Conservation (phyloP, 176 grass and related monocot species). For the Dactylis glomerata region DNA sequence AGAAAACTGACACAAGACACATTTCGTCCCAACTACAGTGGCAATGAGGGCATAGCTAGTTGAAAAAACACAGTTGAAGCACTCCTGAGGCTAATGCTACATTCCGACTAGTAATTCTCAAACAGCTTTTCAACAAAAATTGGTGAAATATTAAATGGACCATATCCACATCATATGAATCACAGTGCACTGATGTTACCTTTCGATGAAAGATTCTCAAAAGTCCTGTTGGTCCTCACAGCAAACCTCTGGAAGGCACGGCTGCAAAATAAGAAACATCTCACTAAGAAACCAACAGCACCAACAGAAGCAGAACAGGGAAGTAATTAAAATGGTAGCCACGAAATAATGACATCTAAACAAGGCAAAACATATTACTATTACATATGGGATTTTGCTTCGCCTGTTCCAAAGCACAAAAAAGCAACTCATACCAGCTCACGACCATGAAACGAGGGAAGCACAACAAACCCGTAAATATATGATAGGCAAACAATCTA, state of each 20-base stretch:
- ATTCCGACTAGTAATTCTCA: background rate
- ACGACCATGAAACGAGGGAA: conserved; percentile 3
- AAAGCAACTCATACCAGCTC: conserved; percentile 3
- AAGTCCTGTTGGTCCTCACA: conserved; percentile 60
- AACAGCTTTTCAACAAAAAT: background rate
- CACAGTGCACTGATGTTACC: background rate
- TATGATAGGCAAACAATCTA: background rate
- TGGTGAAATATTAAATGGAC: background rate
- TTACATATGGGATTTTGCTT: conserved; percentile 23
- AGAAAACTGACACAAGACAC: background rate
- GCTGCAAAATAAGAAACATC: conserved; percentile 28
- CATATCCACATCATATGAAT: background rate
- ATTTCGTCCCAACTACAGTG: background rate
- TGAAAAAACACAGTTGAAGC: background rate
- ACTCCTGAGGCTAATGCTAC: background rate
- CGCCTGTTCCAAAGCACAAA: conserved; percentile 26
- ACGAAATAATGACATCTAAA: background rate
- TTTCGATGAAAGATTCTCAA: conserved; percentile 55
- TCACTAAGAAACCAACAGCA: background rate
- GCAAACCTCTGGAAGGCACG: conserved; percentile 77
- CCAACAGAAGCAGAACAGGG: background rate
- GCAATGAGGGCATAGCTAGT: background rate
- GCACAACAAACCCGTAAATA: background rate
- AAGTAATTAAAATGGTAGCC: background rate
- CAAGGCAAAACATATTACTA: background rate